Percentiles rank a stretch among this genome's conserved stretches.
Conservation (phyloP, 805 yeast species). For the Wickerhamiella musiphila region DNA sequence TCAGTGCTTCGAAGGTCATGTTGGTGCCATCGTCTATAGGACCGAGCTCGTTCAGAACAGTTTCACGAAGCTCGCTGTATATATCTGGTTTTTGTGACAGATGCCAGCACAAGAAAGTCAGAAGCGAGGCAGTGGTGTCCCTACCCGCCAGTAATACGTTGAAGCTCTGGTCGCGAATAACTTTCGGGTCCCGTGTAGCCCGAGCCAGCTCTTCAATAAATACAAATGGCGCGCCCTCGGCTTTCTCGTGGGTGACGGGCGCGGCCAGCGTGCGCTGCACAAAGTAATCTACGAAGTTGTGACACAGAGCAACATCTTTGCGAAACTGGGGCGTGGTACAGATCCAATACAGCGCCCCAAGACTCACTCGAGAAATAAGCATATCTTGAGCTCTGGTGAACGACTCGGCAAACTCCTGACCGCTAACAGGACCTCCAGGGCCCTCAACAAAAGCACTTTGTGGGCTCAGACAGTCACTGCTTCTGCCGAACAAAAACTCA, state of each 20-base stretch:
- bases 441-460: not conserved
- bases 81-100: slow-evolving; percentile 26
- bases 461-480: slow-evolving; percentile 13
- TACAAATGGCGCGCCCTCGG: slow-evolving; percentile 17
- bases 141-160: slow-evolving; percentile 34
- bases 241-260: slow-evolving; percentile 19
- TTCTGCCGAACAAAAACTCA: slow-evolving; percentile 21
- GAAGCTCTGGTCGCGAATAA: slow-evolving; percentile 30
- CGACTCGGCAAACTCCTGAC: slow-evolving; percentile 8
- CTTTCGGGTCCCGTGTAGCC: slow-evolving; percentile 28
- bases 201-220: slow-evolving; percentile 30
- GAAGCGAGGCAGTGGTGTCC: slow-evolving; percentile 33
- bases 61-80: slow-evolving; percentile 23
- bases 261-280: slow-evolving; percentile 26
- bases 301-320: slow-evolving; percentile 18
- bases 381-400: slow-evolving; percentile 12
- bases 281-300: slow-evolving; percentile 25
- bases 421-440: slow-evolving; percentile 1
- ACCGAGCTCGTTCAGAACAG: slow-evolving; percentile 11
- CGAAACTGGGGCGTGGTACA: slow-evolving; percentile 18
- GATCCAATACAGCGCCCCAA: slow-evolving; percentile 12
- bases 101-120: slow-evolving; percentile 27
- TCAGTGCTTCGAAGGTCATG: slow-evolving; percentile 27
- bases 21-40: slow-evolving; percentile 9
- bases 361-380: slow-evolving; percentile 8